Percentiles rank a stretch among this genome's conserved stretches.
Evolutionary conservation across 108 stramenopile species (phyloP).

Genomic region (Epithemia pelagica): DNA sequence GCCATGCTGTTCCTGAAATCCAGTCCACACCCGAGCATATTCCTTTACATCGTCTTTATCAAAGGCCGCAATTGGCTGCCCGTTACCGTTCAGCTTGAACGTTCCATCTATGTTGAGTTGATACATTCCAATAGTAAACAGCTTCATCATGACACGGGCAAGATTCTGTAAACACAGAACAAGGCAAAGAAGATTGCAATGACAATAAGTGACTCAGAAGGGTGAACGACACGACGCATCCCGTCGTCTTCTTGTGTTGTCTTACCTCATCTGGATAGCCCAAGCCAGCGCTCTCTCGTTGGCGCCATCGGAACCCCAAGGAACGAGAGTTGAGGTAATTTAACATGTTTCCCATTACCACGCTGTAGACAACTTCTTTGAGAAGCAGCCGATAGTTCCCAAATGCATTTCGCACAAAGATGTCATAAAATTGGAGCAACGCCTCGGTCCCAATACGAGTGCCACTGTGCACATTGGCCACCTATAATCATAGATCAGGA

Average conservation of each 20-base stretch:
- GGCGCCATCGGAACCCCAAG: neutral
- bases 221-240: too few relatives aligned
- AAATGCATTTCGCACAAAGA: constrained; percentile 62
- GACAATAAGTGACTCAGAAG: neutral
- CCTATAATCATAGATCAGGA: neutral
- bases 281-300: neutral
- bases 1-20: constrained; percentile 26
- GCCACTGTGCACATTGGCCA: neutral
- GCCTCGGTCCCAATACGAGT: constrained; percentile 19
- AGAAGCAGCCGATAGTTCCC: constrained; percentile 46
- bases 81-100: constrained; percentile 7
- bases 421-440: constrained; percentile 45
- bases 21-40: constrained; percentile 62
- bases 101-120: constrained; percentile 43
- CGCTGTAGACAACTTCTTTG: constrained; percentile 30
- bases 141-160: constrained; percentile 47
- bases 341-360: constrained; percentile 40
- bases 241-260: neutral
- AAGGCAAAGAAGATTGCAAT: neutral
- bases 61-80: constrained; percentile 23
- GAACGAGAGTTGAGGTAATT: constrained; percentile 14
- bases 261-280: neutral
- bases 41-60: constrained; percentile 35
- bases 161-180: constrained; percentile 33
- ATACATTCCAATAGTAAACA: constrained; percentile 44